Base-by-base conservation (phyloP, 2,329 filamentous ascomycete species). In the Pezicula radicicola region DNA sequence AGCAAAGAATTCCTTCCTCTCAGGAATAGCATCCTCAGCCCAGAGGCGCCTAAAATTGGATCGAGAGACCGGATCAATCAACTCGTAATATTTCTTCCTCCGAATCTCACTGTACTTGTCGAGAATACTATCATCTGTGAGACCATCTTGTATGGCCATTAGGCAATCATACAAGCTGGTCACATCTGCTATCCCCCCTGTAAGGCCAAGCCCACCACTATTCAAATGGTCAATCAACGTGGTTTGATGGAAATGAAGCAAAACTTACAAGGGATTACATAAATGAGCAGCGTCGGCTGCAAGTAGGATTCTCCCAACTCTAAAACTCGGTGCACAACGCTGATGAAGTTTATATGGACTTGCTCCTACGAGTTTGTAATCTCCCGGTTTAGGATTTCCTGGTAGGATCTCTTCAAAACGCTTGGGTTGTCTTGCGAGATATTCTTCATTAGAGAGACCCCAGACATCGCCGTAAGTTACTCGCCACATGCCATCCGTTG, bases 131-230 rank as follows among this genome's bases (percentile, higher is more conserved):
- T 69, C 65, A 45, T 68, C 65, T 1, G 70, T 63, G 3, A 66
- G 53, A 1, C 66, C 66, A 16, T 66, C 58, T 46, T 71, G 61
- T 2, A 73, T 70, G 1, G 67, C 70, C 12, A 57, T 63, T 15
- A 87, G 71, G 58, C 81, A 84, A 57, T 87, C 82, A 56, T 76
- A 81, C 6, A 87, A 72, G 1, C 80, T 79, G 9, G 80, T 81
- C 3, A 84, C 74, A 55, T 86, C 83, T 16, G 81, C 80, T 52
- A 87, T 82, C 0, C 83, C 83, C 6, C 83, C 82, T 0, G 81
- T 85, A 43, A 86, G 76, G 2, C 83, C 83, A 18, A 85, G 70
- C 1, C 83, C 83, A 44, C 83, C 83, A 67, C 42, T 44, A 9
- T 15, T 28, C 18, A 44, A 21, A 3, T 30, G 4, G 28, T 30